Percentiles rank a stretch among this genome's conserved stretches.
These are phyloP conservation scores for Suillus lakei DNA, from an alignment of 768 basidiomycete species.

Conservation along the genomic window DNA sequence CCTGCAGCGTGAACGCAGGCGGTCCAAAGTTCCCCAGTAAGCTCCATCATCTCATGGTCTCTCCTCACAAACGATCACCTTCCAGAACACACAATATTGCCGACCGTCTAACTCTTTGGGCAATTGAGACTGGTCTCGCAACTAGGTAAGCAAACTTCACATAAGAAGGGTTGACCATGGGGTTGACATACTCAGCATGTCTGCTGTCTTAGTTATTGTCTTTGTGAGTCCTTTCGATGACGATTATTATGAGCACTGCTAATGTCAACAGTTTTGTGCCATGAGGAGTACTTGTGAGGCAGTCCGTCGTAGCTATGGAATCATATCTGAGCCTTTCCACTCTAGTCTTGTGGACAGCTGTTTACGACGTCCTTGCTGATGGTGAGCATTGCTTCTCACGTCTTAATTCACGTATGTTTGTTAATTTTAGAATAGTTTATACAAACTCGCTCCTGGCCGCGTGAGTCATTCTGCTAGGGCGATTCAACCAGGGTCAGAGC, in stretches of 20 bases:
- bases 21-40: background rate
- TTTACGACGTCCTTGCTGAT: slow-evolving; percentile 11
- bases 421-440: slow-evolving; percentile 3
- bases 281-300: background rate
- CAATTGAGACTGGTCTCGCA: slow-evolving; percentile 6
- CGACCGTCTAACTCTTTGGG: slow-evolving; percentile 1
- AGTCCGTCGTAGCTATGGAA: background rate
- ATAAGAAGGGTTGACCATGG: background rate
- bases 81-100: background rate
- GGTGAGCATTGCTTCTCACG: slow-evolving; percentile 1
- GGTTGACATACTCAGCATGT: background rate
- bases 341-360: slow-evolving; percentile 9
- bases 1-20: slow-evolving; percentile 9
- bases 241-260: background rate
- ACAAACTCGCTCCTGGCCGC: background rate
- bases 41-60: background rate
- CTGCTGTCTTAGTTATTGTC: slow-evolving; percentile 4
- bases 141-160: slow-evolving; percentile 1
- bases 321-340: background rate
- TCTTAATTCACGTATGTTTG: background rate
- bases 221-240: slow-evolving; percentile 2
- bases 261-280: background rate
- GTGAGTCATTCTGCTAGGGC: background rate
- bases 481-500: background rate
- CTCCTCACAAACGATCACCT: background rate